phyloP scores from a whole-genome alignment of 345 rosid species.

The Lenwebbia sp. region DNA sequence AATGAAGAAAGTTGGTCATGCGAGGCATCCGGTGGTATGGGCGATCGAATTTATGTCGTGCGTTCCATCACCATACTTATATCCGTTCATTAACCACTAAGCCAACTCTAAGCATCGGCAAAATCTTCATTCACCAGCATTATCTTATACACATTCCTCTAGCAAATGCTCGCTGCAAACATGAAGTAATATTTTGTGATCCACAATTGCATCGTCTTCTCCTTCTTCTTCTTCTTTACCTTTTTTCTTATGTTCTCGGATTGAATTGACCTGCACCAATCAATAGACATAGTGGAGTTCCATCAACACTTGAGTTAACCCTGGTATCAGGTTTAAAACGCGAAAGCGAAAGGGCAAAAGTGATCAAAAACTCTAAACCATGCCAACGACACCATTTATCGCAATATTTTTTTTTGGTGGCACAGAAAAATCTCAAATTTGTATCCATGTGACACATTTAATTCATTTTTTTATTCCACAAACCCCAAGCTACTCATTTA shows the following conservation, averaged over 20 bases:
- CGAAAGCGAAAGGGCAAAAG: too few species aligned
- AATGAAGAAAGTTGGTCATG: neutral
- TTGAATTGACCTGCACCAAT: neutral
- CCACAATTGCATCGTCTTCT: too few species aligned
- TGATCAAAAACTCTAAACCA: too few species aligned
- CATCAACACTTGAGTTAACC: neutral
- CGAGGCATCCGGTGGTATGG: neutral
- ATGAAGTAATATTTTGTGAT: neutral
- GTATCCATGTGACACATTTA: too few species aligned
- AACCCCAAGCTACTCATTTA: too few species aligned
- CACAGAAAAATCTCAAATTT: too few species aligned
- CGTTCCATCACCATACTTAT: neutral
- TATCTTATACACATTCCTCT: neutral
- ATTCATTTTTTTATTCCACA: too few species aligned
- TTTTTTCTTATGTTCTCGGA: rapidly evolving
- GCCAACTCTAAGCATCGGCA: neutral
- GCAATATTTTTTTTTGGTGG: too few species aligned
- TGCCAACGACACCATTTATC: too few species aligned
- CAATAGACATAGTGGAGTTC: neutral
- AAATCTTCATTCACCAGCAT: neutral
- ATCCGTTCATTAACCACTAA: neutral
- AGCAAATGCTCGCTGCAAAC: neutral
- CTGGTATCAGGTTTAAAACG: neutral
- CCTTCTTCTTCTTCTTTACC: neutral
- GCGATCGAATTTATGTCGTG: neutral